Evolutionary conservation across 2,329 filamentous ascomycete genomes (phyloP).

Genomic region (Botryotinia narcissicola): DNA sequence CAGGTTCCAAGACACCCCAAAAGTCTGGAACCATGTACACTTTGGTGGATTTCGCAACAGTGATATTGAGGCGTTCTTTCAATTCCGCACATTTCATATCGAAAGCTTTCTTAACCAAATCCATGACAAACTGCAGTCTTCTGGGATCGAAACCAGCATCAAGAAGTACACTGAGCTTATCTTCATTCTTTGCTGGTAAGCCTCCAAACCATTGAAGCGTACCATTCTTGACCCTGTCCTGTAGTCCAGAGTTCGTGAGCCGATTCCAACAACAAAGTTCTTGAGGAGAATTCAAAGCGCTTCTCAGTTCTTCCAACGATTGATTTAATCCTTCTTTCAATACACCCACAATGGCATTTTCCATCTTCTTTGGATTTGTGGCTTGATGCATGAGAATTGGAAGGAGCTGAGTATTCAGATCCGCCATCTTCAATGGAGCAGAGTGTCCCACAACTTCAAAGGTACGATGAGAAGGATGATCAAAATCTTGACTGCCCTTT

Average conservation of each 20-base stretch:
- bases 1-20: slow-evolving; percentile 54
- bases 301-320: slow-evolving; percentile 52
- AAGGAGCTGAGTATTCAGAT: slow-evolving; percentile 66
- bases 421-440: slow-evolving; percentile 48
- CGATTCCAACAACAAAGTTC: slow-evolving; percentile 55
- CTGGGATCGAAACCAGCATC: slow-evolving; percentile 58
- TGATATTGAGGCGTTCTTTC: slow-evolving; percentile 58
- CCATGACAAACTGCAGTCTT: slow-evolving; percentile 48
- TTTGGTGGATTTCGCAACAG: slow-evolving; percentile 59
- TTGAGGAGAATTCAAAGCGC: slow-evolving; percentile 49
- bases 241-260: slow-evolving; percentile 43
- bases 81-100: slow-evolving; percentile 32
- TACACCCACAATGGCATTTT: slow-evolving; percentile 47
- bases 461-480: slow-evolving; percentile 52
- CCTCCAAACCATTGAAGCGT: slow-evolving; percentile 29
- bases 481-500: slow-evolving; percentile 39
- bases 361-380: slow-evolving; percentile 46
- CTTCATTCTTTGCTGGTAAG: slow-evolving; percentile 40
- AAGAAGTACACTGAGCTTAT: slow-evolving; percentile 54
- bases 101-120: slow-evolving; percentile 40
- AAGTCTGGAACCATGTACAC: slow-evolving; percentile 70
- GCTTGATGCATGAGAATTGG: slow-evolving; percentile 64
- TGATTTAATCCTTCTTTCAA: slow-evolving; percentile 50
- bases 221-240: slow-evolving; percentile 38
- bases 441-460: slow-evolving; percentile 61